These are phyloP conservation scores for Ascochyta koolunga DNA, from an alignment of 2,329 filamentous ascomycete species.

Conservation along the genomic window DNA sequence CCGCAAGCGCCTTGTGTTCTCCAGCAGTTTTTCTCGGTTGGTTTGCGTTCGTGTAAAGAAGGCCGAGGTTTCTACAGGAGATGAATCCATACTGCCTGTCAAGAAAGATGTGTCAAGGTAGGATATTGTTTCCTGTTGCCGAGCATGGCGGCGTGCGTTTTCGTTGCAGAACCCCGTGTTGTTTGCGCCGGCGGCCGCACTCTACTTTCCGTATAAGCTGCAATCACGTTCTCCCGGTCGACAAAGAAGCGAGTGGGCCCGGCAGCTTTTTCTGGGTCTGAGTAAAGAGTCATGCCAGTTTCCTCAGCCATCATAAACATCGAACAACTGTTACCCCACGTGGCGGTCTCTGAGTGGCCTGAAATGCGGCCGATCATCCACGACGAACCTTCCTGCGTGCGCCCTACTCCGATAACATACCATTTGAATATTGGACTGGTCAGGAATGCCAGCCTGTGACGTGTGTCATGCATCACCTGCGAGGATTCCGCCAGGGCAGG, in stretches of 20 bases:
- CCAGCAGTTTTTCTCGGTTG: neutral
- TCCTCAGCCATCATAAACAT: conserved; percentile 26
- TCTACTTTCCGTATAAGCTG: conserved; percentile 23
- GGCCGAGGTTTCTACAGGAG: neutral
- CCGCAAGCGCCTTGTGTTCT: neutral
- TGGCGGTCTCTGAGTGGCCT: conserved; percentile 53
- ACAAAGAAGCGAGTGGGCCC: conserved; percentile 1
- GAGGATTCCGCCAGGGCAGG: neutral
- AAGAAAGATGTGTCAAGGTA: neutral
- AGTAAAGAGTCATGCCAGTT: conserved; percentile 26
- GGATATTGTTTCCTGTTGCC: neutral
- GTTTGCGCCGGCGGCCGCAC: conserved; percentile 29
- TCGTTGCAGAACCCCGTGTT: conserved; percentile 25
- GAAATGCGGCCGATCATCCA: conserved; percentile 44
- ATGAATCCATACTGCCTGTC: neutral
- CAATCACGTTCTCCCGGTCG: neutral
- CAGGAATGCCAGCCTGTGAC: conserved; percentile 3
- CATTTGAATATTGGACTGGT: neutral
- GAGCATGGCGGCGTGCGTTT: neutral
- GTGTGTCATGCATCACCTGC: conserved; percentile 5
- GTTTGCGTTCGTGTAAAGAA: neutral
- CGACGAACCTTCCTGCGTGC: conserved; percentile 17
- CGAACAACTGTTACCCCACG: conserved; percentile 39
- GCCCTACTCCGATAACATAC: conserved; percentile 20
- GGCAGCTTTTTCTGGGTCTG: conserved; percentile 13